Evolutionary conservation across 768 basidiomycete genomes (phyloP), one percentile per base, ranked within the genome.

Genomic region (Suillus bovinus): DNA sequence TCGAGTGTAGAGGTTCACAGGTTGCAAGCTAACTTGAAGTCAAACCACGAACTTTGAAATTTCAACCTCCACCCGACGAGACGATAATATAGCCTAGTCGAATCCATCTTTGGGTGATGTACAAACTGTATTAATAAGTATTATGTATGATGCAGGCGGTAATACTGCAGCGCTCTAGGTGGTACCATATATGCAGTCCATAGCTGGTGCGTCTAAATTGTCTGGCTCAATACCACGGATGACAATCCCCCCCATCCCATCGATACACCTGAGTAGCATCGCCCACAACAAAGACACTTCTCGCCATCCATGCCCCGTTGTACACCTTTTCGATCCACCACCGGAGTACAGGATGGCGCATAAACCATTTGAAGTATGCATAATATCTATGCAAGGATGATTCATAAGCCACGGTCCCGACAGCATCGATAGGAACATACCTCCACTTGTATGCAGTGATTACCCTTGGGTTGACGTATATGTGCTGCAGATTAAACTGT

Each of bases 291-390:
- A 75, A 69, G 55, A 75, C 70, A 49, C 65, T 69, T 11, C 73
- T 64, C 33, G 77, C 71, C 77, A 78, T 76, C 73, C 76, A 74
- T 56, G 76, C 77, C 13, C 74, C 79, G 59, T 71, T 69, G 33
- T 72, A 78, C 55, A 72, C 64, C 56, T 66, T 72, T 67, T 73
- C 70, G 53, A 81, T 77, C 74, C 77, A 81, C 80, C 80, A 81
- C 63, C 64, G 65, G 56, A 81, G 73, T 46, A 73, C 62, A 39
- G 73, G 77, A 59, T 80, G 76, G 33, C 80, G 68, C 69, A 79
- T 68, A 20, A 74, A 59, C 68, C 72, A 77, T 62, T 78, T 77
- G 68, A 66, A 76, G 63, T 76, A 76, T 31, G 65, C 49, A 49
- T 78, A 77, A 50, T 63, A 70, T 52, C 71, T 72, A 27, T 5